Percentiles rank a stretch among this genome's conserved stretches.
phyloP scores from a whole-genome alignment of 805 yeast genomes.

The Nakazawaea anatomiae region DNA sequence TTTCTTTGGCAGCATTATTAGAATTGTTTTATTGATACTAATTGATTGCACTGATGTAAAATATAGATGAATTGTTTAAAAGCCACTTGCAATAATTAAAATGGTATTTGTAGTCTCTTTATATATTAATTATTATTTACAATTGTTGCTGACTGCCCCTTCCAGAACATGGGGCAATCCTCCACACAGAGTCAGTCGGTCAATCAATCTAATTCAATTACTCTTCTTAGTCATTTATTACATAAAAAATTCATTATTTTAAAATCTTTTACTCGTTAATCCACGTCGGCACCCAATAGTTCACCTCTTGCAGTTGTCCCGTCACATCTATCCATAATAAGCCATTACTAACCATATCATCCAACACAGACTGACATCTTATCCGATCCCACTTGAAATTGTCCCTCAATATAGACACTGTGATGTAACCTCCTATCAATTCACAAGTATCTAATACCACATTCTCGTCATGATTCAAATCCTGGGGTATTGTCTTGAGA shows the following conservation, averaged over 20 bases:
- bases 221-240: too few relatives aligned
- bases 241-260: background rate
- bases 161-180: too few relatives aligned
- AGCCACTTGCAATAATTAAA: too few relatives aligned
- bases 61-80: too few relatives aligned
- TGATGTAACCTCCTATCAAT: constrained; percentile 63
- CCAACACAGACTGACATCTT: constrained; percentile 57
- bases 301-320: constrained; percentile 27
- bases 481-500: constrained; percentile 57
- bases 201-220: too few relatives aligned
- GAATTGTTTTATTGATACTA: background rate
- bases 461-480: constrained; percentile 63
- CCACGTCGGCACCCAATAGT: constrained; percentile 78
- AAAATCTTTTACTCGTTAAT: constrained; percentile 25
- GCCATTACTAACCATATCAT: constrained; percentile 79
- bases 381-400: constrained; percentile 70
- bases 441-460: constrained; percentile 70
- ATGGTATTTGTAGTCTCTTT: too few relatives aligned
- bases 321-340: constrained; percentile 73
- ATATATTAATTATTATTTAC: too few relatives aligned
- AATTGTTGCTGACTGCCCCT: too few relatives aligned
- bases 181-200: too few relatives aligned
- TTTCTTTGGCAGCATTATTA: constrained; percentile 4
- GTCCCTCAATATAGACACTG: constrained; percentile 56
- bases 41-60: too few relatives aligned